Base-by-base conservation (phyloP, 345 rosid genomes). In the Sisymbrium irio region DNA sequence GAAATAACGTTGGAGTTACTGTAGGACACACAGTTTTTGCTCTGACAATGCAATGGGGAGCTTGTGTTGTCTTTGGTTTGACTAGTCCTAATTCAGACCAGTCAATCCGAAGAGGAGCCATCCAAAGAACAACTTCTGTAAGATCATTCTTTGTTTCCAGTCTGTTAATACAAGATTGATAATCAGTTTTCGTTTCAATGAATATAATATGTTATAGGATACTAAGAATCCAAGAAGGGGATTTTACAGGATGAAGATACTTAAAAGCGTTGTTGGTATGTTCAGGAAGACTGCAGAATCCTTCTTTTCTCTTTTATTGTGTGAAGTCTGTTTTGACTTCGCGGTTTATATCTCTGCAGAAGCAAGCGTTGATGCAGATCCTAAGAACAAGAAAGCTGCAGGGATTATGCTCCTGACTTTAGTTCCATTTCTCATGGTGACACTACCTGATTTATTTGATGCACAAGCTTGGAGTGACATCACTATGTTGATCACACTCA, bases 21-120 rank as follows among this genome's bases (percentile, higher is more conserved):
- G 30, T 72, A 12, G 81, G 81, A 61, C 72, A 72, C 17, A 72
- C 69, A 19, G 32, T 78, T 20, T 78, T 78, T 67, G 77, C 77
- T 42, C 51, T 78, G 9, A 78, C 81, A 42, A 65, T 78, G 73
- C 77, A 78, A 60, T 78, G 81, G 81, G 77, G 77, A 78, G 74
- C 77, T 78, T 78, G 81, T 72, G 77, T 78, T 72, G 64, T 65
- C 49, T 72, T 72, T 42, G 81, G 81, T 35, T 50, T 71, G 57
- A 77, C 67, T 4, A 14, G 72, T 47, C 67, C 62, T 47, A 78
- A 13, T 18, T 42, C 77, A 41, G 65, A 73, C 11, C 51, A 18
- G 30, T 72, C 81, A 67, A 2, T 45, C 54, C 41, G 50, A 44
- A 42, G 73, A 59, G 81, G 64, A 44, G 5, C 68, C 7, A 10